These are phyloP conservation scores for Populus alba DNA, from an alignment of 345 rosid species.

Conservation along the genomic window DNA sequence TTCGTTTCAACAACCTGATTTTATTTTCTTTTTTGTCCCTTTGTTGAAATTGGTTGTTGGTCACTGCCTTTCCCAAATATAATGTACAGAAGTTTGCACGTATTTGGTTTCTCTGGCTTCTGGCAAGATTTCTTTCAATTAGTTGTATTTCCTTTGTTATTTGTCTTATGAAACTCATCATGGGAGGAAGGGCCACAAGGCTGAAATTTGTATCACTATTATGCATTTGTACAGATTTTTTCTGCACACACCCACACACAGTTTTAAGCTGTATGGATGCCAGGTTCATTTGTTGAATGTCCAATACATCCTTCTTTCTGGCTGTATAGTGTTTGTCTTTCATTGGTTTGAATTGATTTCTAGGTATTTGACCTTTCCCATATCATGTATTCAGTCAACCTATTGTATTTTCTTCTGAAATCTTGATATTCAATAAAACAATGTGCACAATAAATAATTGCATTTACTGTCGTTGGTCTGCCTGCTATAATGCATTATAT, in stretches of 20 bases:
- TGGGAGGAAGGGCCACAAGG: too few species aligned
- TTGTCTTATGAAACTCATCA: not conserved
- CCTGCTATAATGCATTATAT: not conserved
- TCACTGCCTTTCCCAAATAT: not conserved
- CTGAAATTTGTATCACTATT: too few species aligned
- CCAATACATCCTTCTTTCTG: not conserved
- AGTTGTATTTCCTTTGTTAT: not conserved
- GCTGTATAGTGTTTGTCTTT: not conserved
- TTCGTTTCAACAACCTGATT: conserved; percentile 2
- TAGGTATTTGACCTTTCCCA: not conserved
- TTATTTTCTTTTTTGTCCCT: not conserved
- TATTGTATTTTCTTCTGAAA: not conserved
- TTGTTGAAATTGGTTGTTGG: not conserved
- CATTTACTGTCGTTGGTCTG: not conserved
- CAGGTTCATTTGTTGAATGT: not conserved
- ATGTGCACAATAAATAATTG: not conserved
- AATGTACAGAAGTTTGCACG: not conserved
- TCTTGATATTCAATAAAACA: not conserved
- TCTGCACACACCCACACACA: not conserved
- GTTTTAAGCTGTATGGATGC: not conserved
- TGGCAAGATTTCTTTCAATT: not conserved
- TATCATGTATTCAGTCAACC: not conserved
- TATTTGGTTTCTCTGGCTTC: conserved; percentile 1
- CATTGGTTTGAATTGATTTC: not conserved
- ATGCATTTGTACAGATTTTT: not conserved